Percentiles rank a stretch among this genome's conserved stretches.
phyloP scores from a whole-genome alignment of 805 yeast species.

The Kluyveromyces siamensis region DNA sequence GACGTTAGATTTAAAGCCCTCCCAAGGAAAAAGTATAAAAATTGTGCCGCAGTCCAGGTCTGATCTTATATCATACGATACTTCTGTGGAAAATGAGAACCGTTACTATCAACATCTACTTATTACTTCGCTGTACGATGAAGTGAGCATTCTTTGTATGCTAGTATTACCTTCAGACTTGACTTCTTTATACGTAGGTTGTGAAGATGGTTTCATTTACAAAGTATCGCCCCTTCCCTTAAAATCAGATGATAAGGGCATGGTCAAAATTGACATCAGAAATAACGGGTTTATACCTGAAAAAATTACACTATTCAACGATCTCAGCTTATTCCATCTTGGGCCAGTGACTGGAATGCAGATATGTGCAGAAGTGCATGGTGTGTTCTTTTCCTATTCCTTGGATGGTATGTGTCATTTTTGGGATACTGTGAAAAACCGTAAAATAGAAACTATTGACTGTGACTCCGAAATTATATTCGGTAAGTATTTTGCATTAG shows the following conservation, averaged over 20 bases:
- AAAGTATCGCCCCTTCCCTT: conserved; percentile 9
- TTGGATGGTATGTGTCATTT: conserved; percentile 19
- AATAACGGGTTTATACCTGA: conserved; percentile 20
- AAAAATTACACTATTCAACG: not conserved
- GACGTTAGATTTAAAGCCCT: conserved; percentile 11
- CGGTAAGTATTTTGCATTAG: conserved; percentile 11
- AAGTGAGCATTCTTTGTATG: conserved; percentile 11
- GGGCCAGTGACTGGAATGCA: conserved; percentile 13
- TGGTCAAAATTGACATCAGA: conserved; percentile 4
- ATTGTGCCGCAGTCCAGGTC: conserved; percentile 12
- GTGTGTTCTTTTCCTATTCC: conserved; percentile 15
- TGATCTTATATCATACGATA: conserved; percentile 5
- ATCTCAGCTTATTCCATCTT: conserved; percentile 12
- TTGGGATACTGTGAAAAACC: conserved; percentile 17
- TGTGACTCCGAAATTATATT: conserved; percentile 13
- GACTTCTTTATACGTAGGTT: conserved; percentile 16
- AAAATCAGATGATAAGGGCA: not conserved
- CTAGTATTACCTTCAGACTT: conserved; percentile 14
- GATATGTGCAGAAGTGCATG: conserved; percentile 7
- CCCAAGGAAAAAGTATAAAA: conserved; percentile 1
- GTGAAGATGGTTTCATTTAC: conserved; percentile 24
- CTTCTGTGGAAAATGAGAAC: not conserved
- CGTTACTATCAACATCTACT: conserved; percentile 7
- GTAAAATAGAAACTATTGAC: conserved; percentile 10
- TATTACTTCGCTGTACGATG: conserved; percentile 10